Evolutionary conservation across 2,329 filamentous ascomycete genomes (phyloP).

Genomic region (Diaporthe aspalathi): DNA sequence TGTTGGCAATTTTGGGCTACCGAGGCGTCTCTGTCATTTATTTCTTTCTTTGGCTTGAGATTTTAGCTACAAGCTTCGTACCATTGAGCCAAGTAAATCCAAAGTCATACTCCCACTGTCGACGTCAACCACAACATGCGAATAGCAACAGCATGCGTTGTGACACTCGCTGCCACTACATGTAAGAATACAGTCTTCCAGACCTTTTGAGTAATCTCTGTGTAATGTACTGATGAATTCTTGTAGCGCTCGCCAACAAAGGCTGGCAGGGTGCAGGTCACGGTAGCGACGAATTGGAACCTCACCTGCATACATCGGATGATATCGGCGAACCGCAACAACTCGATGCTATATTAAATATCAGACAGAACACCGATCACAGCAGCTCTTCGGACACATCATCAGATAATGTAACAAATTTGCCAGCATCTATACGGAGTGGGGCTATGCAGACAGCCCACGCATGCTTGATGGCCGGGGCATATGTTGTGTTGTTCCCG

Average conservation of each 20-base stretch:
- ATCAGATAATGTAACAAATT: not conserved
- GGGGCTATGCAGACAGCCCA: conserved; percentile 20
- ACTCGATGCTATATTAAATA: not conserved
- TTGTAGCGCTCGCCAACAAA: not conserved
- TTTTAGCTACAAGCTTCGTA: not conserved
- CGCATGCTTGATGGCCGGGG: conserved; percentile 8
- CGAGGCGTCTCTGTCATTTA: not conserved
- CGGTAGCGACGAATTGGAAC: not conserved
- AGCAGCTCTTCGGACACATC: not conserved
- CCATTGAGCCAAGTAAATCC: not conserved
- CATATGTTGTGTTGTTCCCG: not conserved
- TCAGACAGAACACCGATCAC: not conserved
- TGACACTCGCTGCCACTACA: not conserved
- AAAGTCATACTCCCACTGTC: not conserved
- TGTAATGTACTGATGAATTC: not conserved
- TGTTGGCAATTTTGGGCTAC: not conserved
- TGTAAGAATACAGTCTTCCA: not conserved
- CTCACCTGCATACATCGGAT: not conserved
- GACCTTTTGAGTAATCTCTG: not conserved
- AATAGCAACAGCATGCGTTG: not conserved
- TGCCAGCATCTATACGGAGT: conserved; percentile 3
- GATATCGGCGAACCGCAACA: not conserved
- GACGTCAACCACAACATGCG: not conserved
- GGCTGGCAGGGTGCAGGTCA: not conserved
- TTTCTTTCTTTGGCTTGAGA: not conserved